Conservation (phyloP, 2,329 filamentous ascomycete genomes). For the Parascedosporium putredinis region DNA sequence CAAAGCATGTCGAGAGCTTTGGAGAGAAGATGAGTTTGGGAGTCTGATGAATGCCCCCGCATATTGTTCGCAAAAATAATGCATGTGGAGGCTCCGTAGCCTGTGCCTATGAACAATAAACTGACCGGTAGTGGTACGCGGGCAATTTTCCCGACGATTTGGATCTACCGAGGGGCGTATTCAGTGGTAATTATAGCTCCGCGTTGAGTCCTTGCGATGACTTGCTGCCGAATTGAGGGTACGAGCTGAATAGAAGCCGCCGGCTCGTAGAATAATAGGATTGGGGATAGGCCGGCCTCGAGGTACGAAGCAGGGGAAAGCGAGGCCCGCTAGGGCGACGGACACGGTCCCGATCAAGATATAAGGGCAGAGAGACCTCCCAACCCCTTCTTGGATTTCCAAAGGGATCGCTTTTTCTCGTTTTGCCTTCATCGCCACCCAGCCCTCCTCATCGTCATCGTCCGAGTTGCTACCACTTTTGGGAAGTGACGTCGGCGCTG, state of each 20-base stretch:
- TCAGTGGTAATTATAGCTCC: too few species aligned
- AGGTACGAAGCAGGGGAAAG: not conserved
- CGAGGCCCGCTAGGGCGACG: not conserved
- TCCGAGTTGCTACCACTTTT: slow-evolving; percentile 35
- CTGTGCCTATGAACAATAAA: too few species aligned
- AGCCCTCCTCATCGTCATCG: slow-evolving; percentile 57
- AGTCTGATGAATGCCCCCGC: not conserved
- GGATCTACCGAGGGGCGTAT: too few species aligned
- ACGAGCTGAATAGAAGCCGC: too few species aligned
- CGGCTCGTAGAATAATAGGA: too few species aligned
- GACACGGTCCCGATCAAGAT: slow-evolving; percentile 13
- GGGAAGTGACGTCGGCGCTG: slow-evolving; percentile 22
- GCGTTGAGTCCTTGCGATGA: too few species aligned
- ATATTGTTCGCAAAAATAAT: too few species aligned
- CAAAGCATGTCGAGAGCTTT: not conserved
- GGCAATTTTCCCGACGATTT: too few species aligned
- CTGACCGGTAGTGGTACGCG: too few species aligned
- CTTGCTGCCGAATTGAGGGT: too few species aligned
- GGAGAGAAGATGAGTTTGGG: not conserved
- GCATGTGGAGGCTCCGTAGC: too few species aligned
- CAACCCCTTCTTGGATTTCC: slow-evolving; percentile 50
- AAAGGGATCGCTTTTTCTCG: slow-evolving; percentile 56
- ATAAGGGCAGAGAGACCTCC: slow-evolving; percentile 39
- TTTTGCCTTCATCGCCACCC: slow-evolving; percentile 61
- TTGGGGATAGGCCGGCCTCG: too few species aligned